A percentile compares a stretch with the other conserved stretches of the same genome.
These are phyloP conservation scores for Brassica balearica DNA, from an alignment of 441 rosid genomes.

Conservation along the genomic window DNA sequence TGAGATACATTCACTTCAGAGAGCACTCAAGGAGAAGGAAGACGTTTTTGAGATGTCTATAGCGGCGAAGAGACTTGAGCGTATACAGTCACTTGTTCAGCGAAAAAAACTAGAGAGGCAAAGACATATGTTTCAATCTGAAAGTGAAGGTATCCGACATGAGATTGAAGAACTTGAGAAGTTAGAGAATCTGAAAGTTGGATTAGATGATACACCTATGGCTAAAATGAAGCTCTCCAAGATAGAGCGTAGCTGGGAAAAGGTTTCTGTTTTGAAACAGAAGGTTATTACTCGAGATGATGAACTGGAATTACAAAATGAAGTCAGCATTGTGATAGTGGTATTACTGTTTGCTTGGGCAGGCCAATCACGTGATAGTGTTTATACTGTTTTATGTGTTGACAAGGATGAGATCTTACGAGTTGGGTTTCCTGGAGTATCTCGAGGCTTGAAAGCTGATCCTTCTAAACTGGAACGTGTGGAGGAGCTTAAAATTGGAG, in stretches of 20 bases:
- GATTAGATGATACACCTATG: constrained; percentile 69
- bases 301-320: constrained; percentile 19
- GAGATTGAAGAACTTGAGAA: constrained; percentile 72
- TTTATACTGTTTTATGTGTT: constrained; percentile 95
- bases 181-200: constrained; percentile 78
- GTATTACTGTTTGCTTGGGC: constrained; percentile 79
- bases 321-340: constrained; percentile 30
- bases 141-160: constrained; percentile 69
- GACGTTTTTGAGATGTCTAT: constrained; percentile 60
- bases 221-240: constrained; percentile 69
- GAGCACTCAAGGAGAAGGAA: constrained; percentile 58
- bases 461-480: constrained; percentile 99
- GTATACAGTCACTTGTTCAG: constrained; percentile 44
- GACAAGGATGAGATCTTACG: constrained; percentile 98
- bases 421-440: constrained; percentile 99
- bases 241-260: constrained; percentile 63
- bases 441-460: constrained; percentile 99
- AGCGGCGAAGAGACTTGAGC: constrained; percentile 56
- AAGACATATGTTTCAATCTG: constrained; percentile 75
- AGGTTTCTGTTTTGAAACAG: constrained; percentile 59
- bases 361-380: constrained; percentile 90
- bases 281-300: constrained; percentile 34
- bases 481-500: constrained; percentile 99
- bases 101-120: constrained; percentile 79
- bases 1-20: constrained; percentile 63